Evolutionary conservation across 2,329 filamentous ascomycete genomes (phyloP), one percentile per base, ranked within the genome.

Genomic region (Biscogniauxia sp.): DNA sequence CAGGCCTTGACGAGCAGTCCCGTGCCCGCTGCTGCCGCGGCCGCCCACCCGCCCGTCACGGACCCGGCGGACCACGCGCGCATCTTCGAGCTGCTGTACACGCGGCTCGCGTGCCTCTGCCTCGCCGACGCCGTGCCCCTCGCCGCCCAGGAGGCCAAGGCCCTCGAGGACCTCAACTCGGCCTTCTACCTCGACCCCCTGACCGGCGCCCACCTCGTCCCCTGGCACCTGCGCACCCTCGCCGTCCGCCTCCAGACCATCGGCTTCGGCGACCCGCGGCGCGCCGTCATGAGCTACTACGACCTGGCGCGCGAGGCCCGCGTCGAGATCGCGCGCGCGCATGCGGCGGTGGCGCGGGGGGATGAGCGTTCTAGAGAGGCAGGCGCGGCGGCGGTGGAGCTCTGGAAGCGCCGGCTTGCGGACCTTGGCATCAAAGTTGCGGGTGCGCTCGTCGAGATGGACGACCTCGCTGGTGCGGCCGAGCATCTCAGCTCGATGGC

Each of bases 281-380:
- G 93, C 63, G 90, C 91, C 3, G 88, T 99, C 60, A 94, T 95
- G 82, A 91, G 90, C 52, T 92, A 96, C 73, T 96, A 97, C 72
- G 93, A 97, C 64, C 82, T 98, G 1, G 93, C 89, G 0, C 78
- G 90, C 8, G 92, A 96, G 74, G 92, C 91, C 1, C 82, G 93
- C 19, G 78, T 80, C 1, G 82, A 84, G 59, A 79, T 91, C 5
- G 76, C 78, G 19, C 79, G 77, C 28, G 81, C 85, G 19, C 79
- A 77, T 32, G 81, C 85, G 0, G 72, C 69, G 5, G 70, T 67
- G 11, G 69, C 66, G 32, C 78, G 80, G 9, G 4, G 37, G 13
- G 37, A 41, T 15, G 37, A 11, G 9, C 6, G 13, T 17, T 13
- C 37, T 17, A n/a, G 5, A 5, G 37, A 45, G 4, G 37, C 37